Percentiles rank a stretch among this genome's conserved stretches.
These are phyloP conservation scores for Sporobolus alterniflorus DNA, from an alignment of 202 grass and related monocot genomes.

Conservation along the genomic window DNA sequence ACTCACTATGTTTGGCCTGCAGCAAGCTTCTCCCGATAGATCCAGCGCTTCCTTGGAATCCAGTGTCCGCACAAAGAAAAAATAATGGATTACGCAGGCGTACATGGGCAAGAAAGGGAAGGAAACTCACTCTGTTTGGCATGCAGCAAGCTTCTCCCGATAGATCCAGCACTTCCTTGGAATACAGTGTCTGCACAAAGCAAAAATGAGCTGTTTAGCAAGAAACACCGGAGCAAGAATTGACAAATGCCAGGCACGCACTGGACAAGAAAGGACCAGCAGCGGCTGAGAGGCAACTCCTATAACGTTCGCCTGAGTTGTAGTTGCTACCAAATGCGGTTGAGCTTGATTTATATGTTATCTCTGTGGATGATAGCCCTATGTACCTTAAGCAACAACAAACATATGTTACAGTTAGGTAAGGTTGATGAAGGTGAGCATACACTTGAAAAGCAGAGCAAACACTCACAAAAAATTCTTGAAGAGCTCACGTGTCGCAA, in stretches of 20 bases:
- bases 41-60: constrained; percentile 53
- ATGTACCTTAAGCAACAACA: constrained; percentile 73
- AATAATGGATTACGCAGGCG: too few relatives aligned
- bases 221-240: not conserved
- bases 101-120: too few relatives aligned
- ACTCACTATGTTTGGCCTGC: constrained; percentile 71
- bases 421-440: too few relatives aligned
- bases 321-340: constrained; percentile 68
- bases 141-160: constrained; percentile 86
- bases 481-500: constrained; percentile 84
- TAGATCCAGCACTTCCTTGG: constrained; percentile 54
- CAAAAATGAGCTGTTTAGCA: not conserved
- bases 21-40: constrained; percentile 85
- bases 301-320: constrained; percentile 73
- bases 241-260: constrained; percentile 1
- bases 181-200: constrained; percentile 63
- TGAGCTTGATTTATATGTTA: constrained; percentile 87
- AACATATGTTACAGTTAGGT: constrained; percentile 35
- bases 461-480: constrained; percentile 21
- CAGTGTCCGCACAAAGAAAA: constrained; percentile 46
- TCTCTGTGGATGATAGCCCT: too few relatives aligned
- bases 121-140: constrained; percentile 57
- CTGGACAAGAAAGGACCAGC: constrained; percentile 44
- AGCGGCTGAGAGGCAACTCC: constrained; percentile 69
- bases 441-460: not conserved